phyloP scores from a whole-genome alignment of 257 asterid species.

The Salvia miltiorrhiza region DNA sequence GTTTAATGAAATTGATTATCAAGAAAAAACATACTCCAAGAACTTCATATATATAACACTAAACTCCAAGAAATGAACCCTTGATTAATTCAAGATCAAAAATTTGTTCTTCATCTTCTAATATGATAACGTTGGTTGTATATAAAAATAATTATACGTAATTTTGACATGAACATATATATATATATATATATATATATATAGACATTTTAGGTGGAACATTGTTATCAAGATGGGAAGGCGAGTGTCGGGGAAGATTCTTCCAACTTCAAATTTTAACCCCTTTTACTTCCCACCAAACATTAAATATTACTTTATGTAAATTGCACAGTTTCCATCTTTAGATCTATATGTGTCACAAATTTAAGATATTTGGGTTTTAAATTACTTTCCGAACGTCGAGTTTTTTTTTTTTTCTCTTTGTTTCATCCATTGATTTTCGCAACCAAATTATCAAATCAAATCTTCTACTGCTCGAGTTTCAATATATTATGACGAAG shows the following conservation, averaged over 20 bases:
- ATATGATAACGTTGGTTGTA: background rate
- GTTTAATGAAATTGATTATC: background rate
- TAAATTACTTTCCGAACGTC: background rate
- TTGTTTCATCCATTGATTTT: background rate
- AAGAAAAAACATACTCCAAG: background rate
- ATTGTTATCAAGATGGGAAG: constrained; percentile 2
- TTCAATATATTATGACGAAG: background rate
- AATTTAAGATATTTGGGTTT: background rate
- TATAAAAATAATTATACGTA: background rate
- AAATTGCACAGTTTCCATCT: background rate
- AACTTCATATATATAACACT: background rate
- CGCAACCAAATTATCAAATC: background rate
- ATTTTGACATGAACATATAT: background rate
- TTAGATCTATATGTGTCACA: background rate
- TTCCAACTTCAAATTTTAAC: background rate
- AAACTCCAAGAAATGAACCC: background rate
- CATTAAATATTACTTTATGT: background rate
- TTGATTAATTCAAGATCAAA: no score
- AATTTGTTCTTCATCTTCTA: background rate
- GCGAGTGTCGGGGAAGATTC: background rate
- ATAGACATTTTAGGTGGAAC: background rate
- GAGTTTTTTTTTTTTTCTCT: background rate
- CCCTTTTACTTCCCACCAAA: background rate
- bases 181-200: no score
- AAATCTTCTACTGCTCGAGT: background rate